These are phyloP conservation scores for Epichloe bromicola DNA, from an alignment of 2,329 filamentous ascomycete genomes.

Conservation along the genomic window DNA sequence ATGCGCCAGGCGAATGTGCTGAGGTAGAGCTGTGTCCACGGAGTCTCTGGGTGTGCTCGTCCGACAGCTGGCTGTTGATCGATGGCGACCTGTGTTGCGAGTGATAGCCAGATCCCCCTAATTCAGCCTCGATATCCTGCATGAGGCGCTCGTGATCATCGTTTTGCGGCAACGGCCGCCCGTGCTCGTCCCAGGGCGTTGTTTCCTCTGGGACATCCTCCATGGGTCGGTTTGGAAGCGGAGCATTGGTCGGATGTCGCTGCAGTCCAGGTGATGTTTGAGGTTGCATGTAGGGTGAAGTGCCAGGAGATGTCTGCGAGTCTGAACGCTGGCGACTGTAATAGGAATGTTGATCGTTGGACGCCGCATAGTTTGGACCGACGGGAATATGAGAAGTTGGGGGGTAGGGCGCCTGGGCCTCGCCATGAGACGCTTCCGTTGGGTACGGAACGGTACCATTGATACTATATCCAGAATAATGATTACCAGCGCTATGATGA, in stretches of 20 bases:
- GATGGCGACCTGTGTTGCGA: constrained; percentile 26
- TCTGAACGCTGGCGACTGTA: constrained; percentile 33
- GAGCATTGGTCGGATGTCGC: constrained; percentile 46
- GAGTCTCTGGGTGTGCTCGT: constrained; percentile 33
- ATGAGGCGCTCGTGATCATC: constrained; percentile 32
- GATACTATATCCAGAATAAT: constrained; percentile 18
- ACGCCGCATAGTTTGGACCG: constrained; percentile 34
- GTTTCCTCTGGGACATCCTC: constrained; percentile 31
- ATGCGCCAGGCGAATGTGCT: constrained; percentile 26
- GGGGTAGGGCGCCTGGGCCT: constrained; percentile 35
- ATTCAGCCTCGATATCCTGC: constrained; percentile 43
- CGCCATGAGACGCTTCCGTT: constrained; percentile 7
- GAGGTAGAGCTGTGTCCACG: constrained; percentile 37
- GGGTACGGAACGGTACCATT: constrained; percentile 21
- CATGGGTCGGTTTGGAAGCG: constrained; percentile 41
- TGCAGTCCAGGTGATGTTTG: constrained; percentile 34
- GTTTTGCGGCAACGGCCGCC: constrained; percentile 15
- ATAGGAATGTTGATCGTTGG: constrained; percentile 32
- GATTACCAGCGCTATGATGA: constrained; percentile 12
- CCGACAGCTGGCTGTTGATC: constrained; percentile 32
- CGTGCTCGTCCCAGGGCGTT: constrained; percentile 27
- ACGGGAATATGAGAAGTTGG: constrained; percentile 38
- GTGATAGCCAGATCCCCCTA: constrained; percentile 25
- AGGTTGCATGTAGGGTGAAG: constrained; percentile 30
- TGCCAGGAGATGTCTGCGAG: constrained; percentile 34